Conservation (phyloP, 1,139 yeast genomes). For the Wickerhamiella pararugosa region DNA sequence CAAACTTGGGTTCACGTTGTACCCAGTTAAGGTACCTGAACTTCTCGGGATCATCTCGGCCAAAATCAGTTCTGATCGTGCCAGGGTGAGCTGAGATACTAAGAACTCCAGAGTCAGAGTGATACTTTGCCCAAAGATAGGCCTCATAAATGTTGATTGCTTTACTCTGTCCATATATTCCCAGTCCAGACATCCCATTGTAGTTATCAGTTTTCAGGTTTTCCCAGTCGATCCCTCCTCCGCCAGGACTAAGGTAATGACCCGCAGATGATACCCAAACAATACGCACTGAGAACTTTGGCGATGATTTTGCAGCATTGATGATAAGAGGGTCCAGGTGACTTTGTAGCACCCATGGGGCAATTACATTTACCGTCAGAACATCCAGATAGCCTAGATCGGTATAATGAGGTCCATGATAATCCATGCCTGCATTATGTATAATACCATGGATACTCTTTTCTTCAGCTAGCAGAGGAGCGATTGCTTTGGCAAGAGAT, state of each 20-base stretch:
- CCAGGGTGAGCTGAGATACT: slow-evolving; percentile 37
- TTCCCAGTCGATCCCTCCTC: neutral
- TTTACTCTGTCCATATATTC: neutral
- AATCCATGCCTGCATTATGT: slow-evolving; percentile 61
- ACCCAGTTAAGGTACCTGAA: slow-evolving; percentile 5
- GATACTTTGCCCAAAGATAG: neutral
- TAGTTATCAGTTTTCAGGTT: neutral
- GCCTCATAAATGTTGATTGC: neutral
- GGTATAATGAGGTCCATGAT: slow-evolving; percentile 32
- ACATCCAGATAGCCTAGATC: slow-evolving; percentile 59
- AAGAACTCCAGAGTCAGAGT: slow-evolving; percentile 23
- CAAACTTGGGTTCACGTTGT: slow-evolving; percentile 19
- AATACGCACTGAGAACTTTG: neutral
- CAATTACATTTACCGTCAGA: slow-evolving; percentile 56
- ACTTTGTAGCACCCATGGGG: slow-evolving; percentile 45
- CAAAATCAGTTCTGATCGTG: slow-evolving; percentile 27
- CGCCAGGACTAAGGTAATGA: neutral
- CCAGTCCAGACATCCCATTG: neutral
- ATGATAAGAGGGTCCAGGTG: slow-evolving; percentile 31
- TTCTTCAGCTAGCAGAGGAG: slow-evolving; percentile 27
- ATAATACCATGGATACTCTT: slow-evolving; percentile 36
- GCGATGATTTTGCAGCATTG: slow-evolving; percentile 19
- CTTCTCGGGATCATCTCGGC: slow-evolving; percentile 19
- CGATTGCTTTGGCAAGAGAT: no score
- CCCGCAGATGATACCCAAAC: neutral